Evolutionary conservation across 768 basidiomycete genomes (phyloP), one percentile per base, ranked within the genome.

Genomic region (Artomyces pyxidatus): DNA sequence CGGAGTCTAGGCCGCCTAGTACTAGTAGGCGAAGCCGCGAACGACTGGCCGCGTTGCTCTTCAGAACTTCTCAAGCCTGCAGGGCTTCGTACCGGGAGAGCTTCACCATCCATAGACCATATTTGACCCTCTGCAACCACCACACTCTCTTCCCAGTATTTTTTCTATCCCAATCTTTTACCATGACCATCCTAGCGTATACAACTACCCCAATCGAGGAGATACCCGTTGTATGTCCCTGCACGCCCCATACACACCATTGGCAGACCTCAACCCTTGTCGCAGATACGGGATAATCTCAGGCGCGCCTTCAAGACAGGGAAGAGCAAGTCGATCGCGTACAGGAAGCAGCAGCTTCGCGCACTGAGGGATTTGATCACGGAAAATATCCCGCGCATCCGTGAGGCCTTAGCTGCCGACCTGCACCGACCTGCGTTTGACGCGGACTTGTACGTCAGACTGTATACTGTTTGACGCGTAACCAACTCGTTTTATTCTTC

Each of bases 261-360:
- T 16, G n/a, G 12, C 5, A n/a, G 10, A 32, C 26, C 38, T 29
- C 8, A 4, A 22, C 10, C 16, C 26, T 12, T 30, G 12, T 2
- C 8, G 54, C n/a, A 87, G 85, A 78, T 83, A 49, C 77, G 78
- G 47, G 68, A 68, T 23, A 68, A 71, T 39, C 67, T 90, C 19
- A 69, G 65, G 23, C 67, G 69, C 16, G 76, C 75, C 6, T 90
- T 88, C 64, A 66, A 65, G 26, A 66, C 78, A 1, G 85, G 86
- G 14, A 88, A 81, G 61, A 75, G 79, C 32, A 80, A 69, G 58
- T 65, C 77, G 16, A 69, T 90, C 48, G 72, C 72, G 11, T 88
- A 74, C 60, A 73, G 90, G 58, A 89, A 82, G 64, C 74, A 79
- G 37, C 88, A 90, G 65, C 71, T 93, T 23, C 72, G 81, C n/a